Conservation (phyloP, 768 basidiomycete genomes). For the Tephrocybe sp. region DNA sequence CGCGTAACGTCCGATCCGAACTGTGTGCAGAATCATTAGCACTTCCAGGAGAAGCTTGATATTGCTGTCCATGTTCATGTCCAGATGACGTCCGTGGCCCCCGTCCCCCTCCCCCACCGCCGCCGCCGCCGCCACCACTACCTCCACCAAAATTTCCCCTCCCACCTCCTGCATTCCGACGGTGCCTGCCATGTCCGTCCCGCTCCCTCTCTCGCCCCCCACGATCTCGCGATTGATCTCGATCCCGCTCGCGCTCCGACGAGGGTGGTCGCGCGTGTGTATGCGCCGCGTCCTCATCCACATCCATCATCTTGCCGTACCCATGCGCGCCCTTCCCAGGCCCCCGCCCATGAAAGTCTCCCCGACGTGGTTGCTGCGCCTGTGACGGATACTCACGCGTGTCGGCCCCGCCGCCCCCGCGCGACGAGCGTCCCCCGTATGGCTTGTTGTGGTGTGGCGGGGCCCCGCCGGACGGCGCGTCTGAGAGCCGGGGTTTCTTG, state of each 20-base stretch:
- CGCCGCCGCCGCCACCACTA: conserved; percentile 33
- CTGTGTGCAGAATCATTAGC: conserved; percentile 31
- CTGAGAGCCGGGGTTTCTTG: conserved; percentile 76
- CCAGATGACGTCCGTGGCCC: conserved; percentile 21
- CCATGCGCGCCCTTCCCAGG: conserved; percentile 24
- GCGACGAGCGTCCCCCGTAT: conserved; percentile 12
- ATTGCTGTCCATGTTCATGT: conserved; percentile 28
- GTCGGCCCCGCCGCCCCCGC: conserved; percentile 9
- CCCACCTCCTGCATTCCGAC: conserved; percentile 36
- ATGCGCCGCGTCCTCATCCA: conserved; percentile 44
- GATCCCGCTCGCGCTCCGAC: conserved; percentile 28
- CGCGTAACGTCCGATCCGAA: conserved; percentile 80
- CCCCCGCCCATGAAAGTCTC: conserved; percentile 10
- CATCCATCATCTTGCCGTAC: conserved; percentile 36
- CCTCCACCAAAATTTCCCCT: conserved; percentile 19
- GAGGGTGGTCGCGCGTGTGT: conserved; percentile 39
- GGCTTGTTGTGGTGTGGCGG: conserved; percentile 26
- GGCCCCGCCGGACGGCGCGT: conserved; percentile 31
- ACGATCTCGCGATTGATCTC: conserved; percentile 13
- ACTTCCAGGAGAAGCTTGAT: conserved; percentile 13
- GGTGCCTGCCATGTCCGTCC: conserved; percentile 24
- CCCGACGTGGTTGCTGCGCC: conserved; percentile 14
- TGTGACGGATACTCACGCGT: conserved; percentile 23
- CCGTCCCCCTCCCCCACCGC: conserved; percentile 31
- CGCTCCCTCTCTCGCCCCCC: conserved; percentile 34